Base-by-base conservation (phyloP, 164 flowering plant species). In the Kingdonia uniflora region DNA sequence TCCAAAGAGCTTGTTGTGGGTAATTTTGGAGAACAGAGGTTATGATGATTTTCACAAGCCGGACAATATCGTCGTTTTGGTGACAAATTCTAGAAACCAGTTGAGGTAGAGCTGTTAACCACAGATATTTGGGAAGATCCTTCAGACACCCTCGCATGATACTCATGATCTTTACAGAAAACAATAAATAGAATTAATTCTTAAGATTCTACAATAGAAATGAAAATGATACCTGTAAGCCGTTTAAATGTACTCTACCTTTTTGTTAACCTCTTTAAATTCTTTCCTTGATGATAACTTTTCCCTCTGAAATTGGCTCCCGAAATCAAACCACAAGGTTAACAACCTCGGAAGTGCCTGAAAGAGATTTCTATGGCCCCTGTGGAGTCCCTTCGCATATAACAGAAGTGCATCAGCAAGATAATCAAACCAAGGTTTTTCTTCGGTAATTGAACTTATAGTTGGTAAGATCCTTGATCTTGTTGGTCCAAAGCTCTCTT, bases 321-420 rank as follows among this genome's bases (percentile, higher is more conserved):
- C 99, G 67, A 89, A 94, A 24, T 94, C 99, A 80, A 94, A 94
- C 99, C 99, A 94, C 33, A 94, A 67, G 57, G 99, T 94, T 65
- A 94, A 72, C 74, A 94, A 71, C 73, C 99, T 84, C 54, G 99
- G 99, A 70, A 94, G 85, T 48, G 99, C 99, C 68, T 85, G 97
- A 68, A 81, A 94, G 50, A 94, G 95, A 76, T 84, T 74, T 65
- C 68, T 84, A 60, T 94, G 95, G 46, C 99, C 99, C 66, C 90
- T 79, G 48, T 86, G 95, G 60, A 94, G 95, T 40, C 97, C 99
- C 60, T 82, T 94, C 14, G 99, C 97, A 71, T 94, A 94, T 68
- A 65, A 84, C 48, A 86, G 52, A 24, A 89, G 70, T 7, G 77
- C 95, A 69, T 94, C 97, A 42, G 89, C 87, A 61, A 89, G 74